Evolutionary conservation across 495 filamentous ascomycete species (phyloP).

Genomic region (Penicillium paxilli): DNA sequence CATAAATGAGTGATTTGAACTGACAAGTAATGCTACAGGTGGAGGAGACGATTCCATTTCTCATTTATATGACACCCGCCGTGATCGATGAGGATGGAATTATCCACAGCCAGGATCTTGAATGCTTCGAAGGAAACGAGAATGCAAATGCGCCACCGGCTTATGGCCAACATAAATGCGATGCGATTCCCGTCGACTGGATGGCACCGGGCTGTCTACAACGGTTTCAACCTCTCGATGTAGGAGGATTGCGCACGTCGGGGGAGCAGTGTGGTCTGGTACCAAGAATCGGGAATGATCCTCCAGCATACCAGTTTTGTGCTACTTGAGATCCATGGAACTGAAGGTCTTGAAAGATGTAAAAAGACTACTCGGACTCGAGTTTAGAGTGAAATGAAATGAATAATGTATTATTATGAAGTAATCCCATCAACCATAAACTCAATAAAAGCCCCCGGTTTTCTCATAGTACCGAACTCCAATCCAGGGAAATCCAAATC

Average conservation of each 20-base stretch:
- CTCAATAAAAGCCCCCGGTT: constrained; percentile 9
- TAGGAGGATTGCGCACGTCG: not conserved
- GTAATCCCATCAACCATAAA: not conserved
- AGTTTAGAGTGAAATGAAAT: not conserved
- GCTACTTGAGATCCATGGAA: not conserved
- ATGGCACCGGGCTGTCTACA: not conserved
- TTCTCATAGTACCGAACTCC: constrained; percentile 28
- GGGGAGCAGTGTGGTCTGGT: not conserved
- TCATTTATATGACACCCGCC: constrained; percentile 20
- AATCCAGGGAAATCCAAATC: constrained; percentile 13
- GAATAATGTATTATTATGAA: constrained; percentile 5
- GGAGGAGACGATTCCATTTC: constrained; percentile 12
- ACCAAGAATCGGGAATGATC: not conserved
- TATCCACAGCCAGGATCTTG: constrained; percentile 1
- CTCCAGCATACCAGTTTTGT: not conserved
- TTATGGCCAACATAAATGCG: constrained; percentile 12
- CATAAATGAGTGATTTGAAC: not conserved
- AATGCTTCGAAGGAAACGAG: constrained; percentile 1
- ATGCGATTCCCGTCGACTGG: not conserved
- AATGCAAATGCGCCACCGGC: constrained; percentile 16
- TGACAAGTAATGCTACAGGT: constrained; percentile 11
- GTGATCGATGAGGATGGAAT: constrained; percentile 1
- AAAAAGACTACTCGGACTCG: too few relatives aligned
- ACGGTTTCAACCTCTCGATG: too few relatives aligned
- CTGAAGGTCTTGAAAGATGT: too few relatives aligned